These are phyloP conservation scores for Annona cherimola DNA, from an alignment of 164 flowering plant genomes.

Conservation along the genomic window DNA sequence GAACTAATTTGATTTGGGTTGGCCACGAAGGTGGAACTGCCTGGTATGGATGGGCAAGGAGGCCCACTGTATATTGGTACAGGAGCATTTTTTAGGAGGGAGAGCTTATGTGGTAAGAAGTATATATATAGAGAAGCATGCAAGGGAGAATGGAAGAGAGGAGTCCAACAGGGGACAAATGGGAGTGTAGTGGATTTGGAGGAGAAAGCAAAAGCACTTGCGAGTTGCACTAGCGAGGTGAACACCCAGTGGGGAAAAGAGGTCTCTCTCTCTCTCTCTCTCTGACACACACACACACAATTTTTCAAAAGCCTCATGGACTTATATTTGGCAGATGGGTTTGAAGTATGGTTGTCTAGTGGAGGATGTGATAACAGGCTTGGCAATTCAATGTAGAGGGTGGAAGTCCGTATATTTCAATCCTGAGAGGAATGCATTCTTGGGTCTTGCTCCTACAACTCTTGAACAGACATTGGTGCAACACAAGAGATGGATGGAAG, in stretches of 20 bases:
- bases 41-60: constrained; percentile 40
- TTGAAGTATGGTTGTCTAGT: constrained; percentile 58
- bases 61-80: constrained; percentile 55
- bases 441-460: constrained; percentile 52
- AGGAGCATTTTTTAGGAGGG: constrained; percentile 75
- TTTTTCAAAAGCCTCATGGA: not conserved
- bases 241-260: constrained; percentile 63
- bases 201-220: constrained; percentile 35
- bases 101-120: constrained; percentile 40
- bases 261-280: constrained; percentile 29
- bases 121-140: constrained; percentile 11
- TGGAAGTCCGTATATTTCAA: constrained; percentile 59
- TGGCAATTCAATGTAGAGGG: constrained; percentile 53
- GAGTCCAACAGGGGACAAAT: not conserved
- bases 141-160: constrained; percentile 13
- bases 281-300: constrained; percentile 2
- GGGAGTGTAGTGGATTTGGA: constrained; percentile 30
- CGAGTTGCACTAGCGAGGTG: constrained; percentile 45
- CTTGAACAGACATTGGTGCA: constrained; percentile 48
- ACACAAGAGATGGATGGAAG: constrained; percentile 56
- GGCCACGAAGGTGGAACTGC: constrained; percentile 7
- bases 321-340: constrained; percentile 43
- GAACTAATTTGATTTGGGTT: not conserved
- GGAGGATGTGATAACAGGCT: constrained; percentile 64
- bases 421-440: constrained; percentile 39